Percentiles rank a stretch among this genome's conserved stretches.
Conservation (phyloP, 805 yeast genomes). For the Schizosaccharomyces japonicus region DNA sequence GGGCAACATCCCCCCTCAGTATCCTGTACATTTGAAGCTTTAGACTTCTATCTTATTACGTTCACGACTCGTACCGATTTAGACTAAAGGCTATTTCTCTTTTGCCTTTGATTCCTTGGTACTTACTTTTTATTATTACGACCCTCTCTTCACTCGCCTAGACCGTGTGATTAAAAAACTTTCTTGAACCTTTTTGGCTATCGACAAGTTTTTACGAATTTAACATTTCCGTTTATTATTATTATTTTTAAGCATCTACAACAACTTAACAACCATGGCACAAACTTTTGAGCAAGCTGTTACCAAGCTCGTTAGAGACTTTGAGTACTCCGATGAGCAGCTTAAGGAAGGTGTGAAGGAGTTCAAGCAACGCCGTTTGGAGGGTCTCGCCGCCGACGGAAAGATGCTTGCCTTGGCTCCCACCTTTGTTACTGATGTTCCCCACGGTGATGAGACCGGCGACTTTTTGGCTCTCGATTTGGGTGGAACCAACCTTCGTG, state of each 20-base stretch:
- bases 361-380: neutral
- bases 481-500: slow-evolving; percentile 92
- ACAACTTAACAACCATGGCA: neutral
- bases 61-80: too few relatives aligned
- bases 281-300: neutral
- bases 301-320: neutral
- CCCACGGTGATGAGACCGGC: slow-evolving; percentile 69
- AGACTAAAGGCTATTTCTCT: too few relatives aligned
- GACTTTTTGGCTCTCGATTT: slow-evolving; percentile 71
- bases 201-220: neutral
- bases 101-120: too few relatives aligned
- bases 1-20: too few relatives aligned
- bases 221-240: neutral
- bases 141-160: too few relatives aligned
- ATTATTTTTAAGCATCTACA: neutral
- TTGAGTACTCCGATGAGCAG: neutral
- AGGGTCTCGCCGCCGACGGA: neutral
- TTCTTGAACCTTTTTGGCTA: neutral
- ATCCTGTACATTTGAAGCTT: too few relatives aligned
- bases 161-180: neutral
- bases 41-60: too few relatives aligned
- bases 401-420: slow-evolving; percentile 1
- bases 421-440: slow-evolving; percentile 42
- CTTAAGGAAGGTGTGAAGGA: neutral
- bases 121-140: too few relatives aligned